Evolutionary conservation across 441 rosid species (phyloP).

Genomic region (Breynia disticha): DNA sequence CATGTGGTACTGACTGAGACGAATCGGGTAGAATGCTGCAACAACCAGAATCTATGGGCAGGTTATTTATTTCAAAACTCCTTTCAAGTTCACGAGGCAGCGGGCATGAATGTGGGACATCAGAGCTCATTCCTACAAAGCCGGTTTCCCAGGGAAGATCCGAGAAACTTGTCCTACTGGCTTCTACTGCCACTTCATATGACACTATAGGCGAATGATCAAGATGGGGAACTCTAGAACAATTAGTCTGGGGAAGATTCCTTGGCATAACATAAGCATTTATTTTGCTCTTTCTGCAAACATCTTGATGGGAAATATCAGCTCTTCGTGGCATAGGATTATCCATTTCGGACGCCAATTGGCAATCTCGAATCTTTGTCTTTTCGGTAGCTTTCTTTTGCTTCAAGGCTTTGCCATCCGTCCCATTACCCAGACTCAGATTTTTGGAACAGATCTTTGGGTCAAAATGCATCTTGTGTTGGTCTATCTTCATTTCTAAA

Average conservation of each 20-base stretch:
- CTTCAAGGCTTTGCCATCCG: constrained; percentile 26
- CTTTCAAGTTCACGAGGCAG: constrained; percentile 32
- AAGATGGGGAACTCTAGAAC: constrained; percentile 28
- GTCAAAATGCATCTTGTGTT: constrained; percentile 25
- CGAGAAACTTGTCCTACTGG: constrained; percentile 30
- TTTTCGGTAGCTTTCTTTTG: constrained; percentile 17
- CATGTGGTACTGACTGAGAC: constrained; percentile 32
- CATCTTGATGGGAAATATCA: constrained; percentile 22
- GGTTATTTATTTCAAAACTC: constrained; percentile 23
- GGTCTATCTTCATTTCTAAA: constrained; percentile 23
- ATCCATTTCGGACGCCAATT: constrained; percentile 27
- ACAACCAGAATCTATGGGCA: constrained; percentile 28
- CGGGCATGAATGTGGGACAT: constrained; percentile 34
- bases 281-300: constrained; percentile 29
- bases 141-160: constrained; percentile 24
- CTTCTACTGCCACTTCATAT: constrained; percentile 31
- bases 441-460: constrained; percentile 20
- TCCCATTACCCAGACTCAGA: constrained; percentile 23
- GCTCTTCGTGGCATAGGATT: constrained; percentile 28
- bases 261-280: constrained; percentile 39
- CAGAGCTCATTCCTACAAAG: constrained; percentile 19
- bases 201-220: constrained; percentile 25
- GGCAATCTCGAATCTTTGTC: constrained; percentile 30
- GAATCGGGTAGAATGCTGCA: constrained; percentile 22
- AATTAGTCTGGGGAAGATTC: constrained; percentile 25